Base-by-base conservation (phyloP, 495 filamentous ascomycete genomes). In the Pyrenula aspistea region DNA sequence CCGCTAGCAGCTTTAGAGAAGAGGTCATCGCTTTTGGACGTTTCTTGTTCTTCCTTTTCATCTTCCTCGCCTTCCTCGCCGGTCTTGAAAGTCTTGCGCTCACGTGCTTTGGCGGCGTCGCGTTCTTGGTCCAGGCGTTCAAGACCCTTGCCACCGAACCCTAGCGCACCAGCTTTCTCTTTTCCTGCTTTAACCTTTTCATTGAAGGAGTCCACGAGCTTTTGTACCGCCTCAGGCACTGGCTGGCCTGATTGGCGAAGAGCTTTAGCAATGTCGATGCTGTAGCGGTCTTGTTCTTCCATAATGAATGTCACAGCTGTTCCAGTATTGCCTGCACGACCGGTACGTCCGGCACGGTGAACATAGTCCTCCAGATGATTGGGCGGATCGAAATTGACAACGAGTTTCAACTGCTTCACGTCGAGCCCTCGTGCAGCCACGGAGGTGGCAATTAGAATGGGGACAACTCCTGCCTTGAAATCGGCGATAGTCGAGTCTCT, bases 301-400 rank as follows among this genome's bases (percentile, higher is more conserved):
- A 90, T 95, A 54, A 99, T 73, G 68, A 99, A 95, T 0, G 93
- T 97, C 49, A 97, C 88, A 0, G 93, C 94, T 21, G 89, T 96
- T 58, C 94, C 94, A 3, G 80, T 94, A 64, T 95, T 94, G 24
- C 94, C 94, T 24, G 94, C 94, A 69, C 94, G 83, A 3, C 94
- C 94, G 10, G 94, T 99, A 57, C 94, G 83, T 53, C 94, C 94
- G 55, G 87, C 89, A 61, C 94, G 87, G 67, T 99, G 94, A 10
- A 99, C 92, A 64, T 99, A 99, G 65, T 99, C 94, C 71, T 99
- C 94, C 25, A 95, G 73, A 71, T 99, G 94, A 65, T 95, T 96
- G 2, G 94, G 94, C 2, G 87, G 86, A 67, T 99, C 94, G 65
- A 91, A 99, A 62, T 99, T 99, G 64, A 99, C 83, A 21, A 99